Conservation (phyloP, 1,284 basidiomycete genomes). For the Ustilago tritici region DNA sequence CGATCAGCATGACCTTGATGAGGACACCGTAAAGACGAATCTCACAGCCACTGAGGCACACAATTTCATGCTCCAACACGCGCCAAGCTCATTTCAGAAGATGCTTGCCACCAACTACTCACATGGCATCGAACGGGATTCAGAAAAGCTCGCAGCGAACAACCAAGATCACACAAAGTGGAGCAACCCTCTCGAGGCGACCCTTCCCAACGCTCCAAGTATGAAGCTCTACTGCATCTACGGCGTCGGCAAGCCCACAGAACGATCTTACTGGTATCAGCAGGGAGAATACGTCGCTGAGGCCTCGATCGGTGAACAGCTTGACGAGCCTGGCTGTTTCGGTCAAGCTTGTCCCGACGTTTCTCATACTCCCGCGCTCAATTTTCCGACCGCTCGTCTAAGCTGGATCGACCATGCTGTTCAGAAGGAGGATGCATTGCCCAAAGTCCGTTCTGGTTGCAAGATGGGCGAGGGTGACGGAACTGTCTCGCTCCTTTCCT, state of each 20-base stretch:
- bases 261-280: constrained; percentile 73
- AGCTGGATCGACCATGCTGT: constrained; percentile 58
- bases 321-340: constrained; percentile 36
- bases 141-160: constrained; percentile 60
- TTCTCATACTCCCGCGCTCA: constrained; percentile 49
- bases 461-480: constrained; percentile 80
- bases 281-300: constrained; percentile 54
- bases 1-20: constrained; percentile 41
- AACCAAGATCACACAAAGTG: constrained; percentile 73
- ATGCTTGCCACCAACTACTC: constrained; percentile 93
- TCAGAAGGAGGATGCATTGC: constrained; percentile 50
- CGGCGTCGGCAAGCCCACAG: constrained; percentile 95
- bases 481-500: constrained; percentile 87
- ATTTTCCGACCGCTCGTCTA: constrained; percentile 56
- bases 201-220: constrained; percentile 83
- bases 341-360: constrained; percentile 45
- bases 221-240: constrained; percentile 96
- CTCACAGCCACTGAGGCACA: constrained; percentile 83
- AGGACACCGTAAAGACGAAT: constrained; percentile 45
- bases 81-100: constrained; percentile 81
- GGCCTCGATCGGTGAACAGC: constrained; percentile 39
- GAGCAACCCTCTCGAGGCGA: constrained; percentile 92
- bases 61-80: constrained; percentile 85
- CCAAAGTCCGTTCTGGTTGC: constrained; percentile 60
- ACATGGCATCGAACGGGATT: constrained; percentile 88